A percentile compares a stretch with the other conserved stretches of the same genome.
Conservation (phyloP, 108 stramenopile species). For the Nitzschia sp. region DNA sequence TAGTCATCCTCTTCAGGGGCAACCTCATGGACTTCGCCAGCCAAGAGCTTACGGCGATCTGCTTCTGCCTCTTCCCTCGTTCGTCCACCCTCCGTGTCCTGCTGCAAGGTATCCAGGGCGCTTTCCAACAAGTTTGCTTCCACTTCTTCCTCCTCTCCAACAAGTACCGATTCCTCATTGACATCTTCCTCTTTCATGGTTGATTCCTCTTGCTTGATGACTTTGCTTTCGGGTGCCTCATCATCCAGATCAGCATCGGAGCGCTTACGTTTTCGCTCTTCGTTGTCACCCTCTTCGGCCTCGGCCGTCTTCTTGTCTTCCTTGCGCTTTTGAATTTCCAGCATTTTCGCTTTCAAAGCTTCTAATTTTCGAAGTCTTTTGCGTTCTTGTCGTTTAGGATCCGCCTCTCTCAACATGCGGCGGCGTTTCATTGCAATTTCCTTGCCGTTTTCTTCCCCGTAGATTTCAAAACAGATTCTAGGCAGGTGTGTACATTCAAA, state of each 20-base stretch:
- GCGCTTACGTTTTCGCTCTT: constrained; percentile 27
- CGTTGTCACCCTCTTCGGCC: constrained; percentile 25
- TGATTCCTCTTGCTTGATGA: constrained; percentile 31
- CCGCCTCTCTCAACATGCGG: constrained; percentile 67
- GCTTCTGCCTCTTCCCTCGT: constrained; percentile 86
- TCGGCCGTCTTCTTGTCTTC: constrained; percentile 39
- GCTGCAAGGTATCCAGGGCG: constrained; percentile 67
- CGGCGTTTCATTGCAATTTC: constrained; percentile 82
- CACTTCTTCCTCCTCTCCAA: constrained; percentile 25
- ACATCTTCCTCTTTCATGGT: constrained; percentile 37
- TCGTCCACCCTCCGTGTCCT: constrained; percentile 51
- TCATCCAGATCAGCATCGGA: constrained; percentile 36
- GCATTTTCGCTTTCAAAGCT: constrained; percentile 80
- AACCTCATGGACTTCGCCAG: constrained; percentile 49
- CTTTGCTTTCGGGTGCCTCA: constrained; percentile 26
- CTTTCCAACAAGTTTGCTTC: constrained; percentile 76
- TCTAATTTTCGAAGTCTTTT: constrained; percentile 57
- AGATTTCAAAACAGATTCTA: constrained; percentile 74
- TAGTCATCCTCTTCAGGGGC: constrained; percentile 34
- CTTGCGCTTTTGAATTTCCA: constrained; percentile 72
- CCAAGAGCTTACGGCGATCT: constrained; percentile 71
- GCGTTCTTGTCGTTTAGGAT: constrained; percentile 74
- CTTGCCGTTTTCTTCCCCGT: constrained; percentile 76
- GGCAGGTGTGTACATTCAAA: constrained; percentile 83
- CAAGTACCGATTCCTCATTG: constrained; percentile 16